Conservation (phyloP, 2,329 filamentous ascomycete species). For the Teratosphaeria gauchensis region DNA sequence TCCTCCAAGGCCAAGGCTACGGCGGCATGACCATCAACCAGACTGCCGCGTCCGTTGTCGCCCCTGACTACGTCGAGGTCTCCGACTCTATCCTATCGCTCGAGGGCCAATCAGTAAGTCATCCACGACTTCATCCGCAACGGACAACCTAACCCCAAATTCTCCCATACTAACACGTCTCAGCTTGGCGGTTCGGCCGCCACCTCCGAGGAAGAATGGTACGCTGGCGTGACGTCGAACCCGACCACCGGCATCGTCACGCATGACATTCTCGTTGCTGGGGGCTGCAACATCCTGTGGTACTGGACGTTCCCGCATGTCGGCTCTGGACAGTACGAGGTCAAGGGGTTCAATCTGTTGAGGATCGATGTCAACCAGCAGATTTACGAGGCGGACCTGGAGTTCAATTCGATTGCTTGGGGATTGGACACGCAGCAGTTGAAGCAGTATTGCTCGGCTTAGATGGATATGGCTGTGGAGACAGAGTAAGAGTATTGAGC, state of each 20-base stretch:
- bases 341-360: constrained; percentile 7
- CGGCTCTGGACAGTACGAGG: background rate
- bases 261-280: constrained; percentile 1
- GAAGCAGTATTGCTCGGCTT: constrained; percentile 39
- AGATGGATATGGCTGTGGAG: constrained; percentile 14
- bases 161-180: background rate
- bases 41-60: constrained; percentile 2
- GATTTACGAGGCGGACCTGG: constrained; percentile 4
- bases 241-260: constrained; percentile 3
- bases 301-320: constrained; percentile 5
- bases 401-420: constrained; percentile 11
- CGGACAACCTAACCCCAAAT: too few species aligned
- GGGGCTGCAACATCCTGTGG: constrained; percentile 7
- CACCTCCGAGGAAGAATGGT: constrained; percentile 3
- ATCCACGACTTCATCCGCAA: too few species aligned
- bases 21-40: background rate
- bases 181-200: constrained; percentile 1
- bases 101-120: constrained; percentile 1
- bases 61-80: constrained; percentile 3
- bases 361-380: constrained; percentile 3
- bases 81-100: constrained; percentile 7
- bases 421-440: constrained; percentile 1
- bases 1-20: constrained; percentile 2
- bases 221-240: constrained; percentile 1
- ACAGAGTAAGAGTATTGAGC: background rate